Percentiles rank a stretch among this genome's conserved stretches.
These are phyloP conservation scores for Quercus tomentella DNA, from an alignment of 331 rosid species.

Conservation along the genomic window DNA sequence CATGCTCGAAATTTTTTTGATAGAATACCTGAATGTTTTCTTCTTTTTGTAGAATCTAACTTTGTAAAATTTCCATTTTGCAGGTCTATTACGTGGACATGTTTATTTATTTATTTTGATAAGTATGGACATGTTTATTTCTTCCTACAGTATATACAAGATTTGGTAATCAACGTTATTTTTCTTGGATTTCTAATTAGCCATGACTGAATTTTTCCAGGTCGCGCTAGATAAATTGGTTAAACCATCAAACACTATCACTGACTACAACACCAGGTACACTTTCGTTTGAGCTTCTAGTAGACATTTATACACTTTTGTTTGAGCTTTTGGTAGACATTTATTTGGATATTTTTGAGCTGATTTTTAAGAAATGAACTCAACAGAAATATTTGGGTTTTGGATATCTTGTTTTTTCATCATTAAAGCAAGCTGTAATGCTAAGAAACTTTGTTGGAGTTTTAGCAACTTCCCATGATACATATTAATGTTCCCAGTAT, in stretches of 20 bases:
- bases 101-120: no score
- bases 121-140: no score
- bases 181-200: slow-evolving; percentile 6
- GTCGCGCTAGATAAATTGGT: slow-evolving; percentile 87
- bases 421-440: neutral
- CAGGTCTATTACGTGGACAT: no score
- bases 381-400: neutral
- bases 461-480: neutral
- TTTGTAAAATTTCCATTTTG: no score
- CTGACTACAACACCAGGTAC: slow-evolving; percentile 91
- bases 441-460: neutral
- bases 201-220: slow-evolving; percentile 38
- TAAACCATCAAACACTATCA: slow-evolving; percentile 75
- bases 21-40: no score
- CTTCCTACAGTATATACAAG: no score
- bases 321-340: slow-evolving; percentile 3
- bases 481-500: neutral
- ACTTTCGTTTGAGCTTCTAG: slow-evolving; percentile 9
- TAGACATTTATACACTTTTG: slow-evolving; percentile 6
- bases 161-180: neutral
- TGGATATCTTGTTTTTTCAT: neutral
- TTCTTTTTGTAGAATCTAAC: no score
- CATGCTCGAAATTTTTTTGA: no score
- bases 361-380: neutral
- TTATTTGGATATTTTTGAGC: neutral